Conservation (phyloP, 108 stramenopile species). For the Cyclotella distinguenda region DNA sequence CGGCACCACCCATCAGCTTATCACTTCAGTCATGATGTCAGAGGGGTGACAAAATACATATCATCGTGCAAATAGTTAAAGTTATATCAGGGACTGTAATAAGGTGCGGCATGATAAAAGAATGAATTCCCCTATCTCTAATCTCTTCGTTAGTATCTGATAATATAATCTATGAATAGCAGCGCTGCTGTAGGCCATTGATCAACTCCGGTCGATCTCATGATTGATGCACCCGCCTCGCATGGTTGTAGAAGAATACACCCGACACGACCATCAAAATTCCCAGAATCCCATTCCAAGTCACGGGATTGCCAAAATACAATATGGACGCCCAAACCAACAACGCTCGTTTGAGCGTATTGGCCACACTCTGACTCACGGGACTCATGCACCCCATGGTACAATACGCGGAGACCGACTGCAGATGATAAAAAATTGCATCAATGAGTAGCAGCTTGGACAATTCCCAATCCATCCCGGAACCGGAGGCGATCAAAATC, state of each 20-base stretch:
- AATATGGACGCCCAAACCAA: constrained; percentile 43
- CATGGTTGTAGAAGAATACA: constrained; percentile 49
- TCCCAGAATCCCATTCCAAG: constrained; percentile 30
- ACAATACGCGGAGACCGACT: constrained; percentile 50
- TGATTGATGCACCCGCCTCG: constrained; percentile 35
- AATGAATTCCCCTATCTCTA: no score
- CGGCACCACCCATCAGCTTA: no score
- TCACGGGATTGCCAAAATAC: constrained; percentile 45
- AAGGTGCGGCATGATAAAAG: no score
- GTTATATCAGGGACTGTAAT: no score
- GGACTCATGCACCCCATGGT: constrained; percentile 46
- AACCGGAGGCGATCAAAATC: neutral
- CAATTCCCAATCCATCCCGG: constrained; percentile 9
- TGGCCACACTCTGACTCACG: constrained; percentile 42
- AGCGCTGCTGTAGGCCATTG: no score
- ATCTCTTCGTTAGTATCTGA: no score
- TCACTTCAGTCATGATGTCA: no score
- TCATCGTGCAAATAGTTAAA: no score
- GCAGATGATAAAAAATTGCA: constrained; percentile 51
- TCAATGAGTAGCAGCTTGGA: constrained; percentile 36
- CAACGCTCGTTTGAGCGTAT: constrained; percentile 45
- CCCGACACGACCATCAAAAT: constrained; percentile 45
- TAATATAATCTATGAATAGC: no score
- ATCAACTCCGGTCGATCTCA: no score
- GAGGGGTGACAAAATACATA: no score